These are phyloP conservation scores for Mrakia blollopis DNA, from an alignment of 768 basidiomycete species.

Conservation along the genomic window DNA sequence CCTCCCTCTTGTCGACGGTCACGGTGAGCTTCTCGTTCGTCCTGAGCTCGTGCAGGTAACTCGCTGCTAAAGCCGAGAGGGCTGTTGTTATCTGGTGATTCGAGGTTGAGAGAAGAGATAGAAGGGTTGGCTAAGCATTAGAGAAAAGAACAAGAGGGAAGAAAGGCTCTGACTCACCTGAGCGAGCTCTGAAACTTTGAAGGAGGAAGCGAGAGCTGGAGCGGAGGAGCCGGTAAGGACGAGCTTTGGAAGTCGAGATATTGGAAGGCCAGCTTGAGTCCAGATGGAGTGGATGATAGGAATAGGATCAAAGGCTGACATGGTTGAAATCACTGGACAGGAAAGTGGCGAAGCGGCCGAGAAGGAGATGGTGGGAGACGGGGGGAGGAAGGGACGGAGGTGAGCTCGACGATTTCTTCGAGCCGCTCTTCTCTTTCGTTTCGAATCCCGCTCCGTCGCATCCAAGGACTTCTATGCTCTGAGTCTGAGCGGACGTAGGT, in stretches of 20 bases:
- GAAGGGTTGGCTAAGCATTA: too few species aligned
- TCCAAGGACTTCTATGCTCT: too few species aligned
- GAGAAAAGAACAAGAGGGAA: background rate
- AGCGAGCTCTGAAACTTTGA: background rate
- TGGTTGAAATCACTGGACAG: background rate
- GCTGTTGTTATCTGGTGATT: conserved; percentile 4
- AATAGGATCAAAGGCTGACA: conserved; percentile 6
- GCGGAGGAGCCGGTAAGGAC: background rate
- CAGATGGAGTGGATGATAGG: conserved; percentile 5
- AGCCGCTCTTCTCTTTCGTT: too few species aligned
- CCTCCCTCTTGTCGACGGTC: conserved; percentile 4
- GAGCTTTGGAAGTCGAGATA: conserved; percentile 12
- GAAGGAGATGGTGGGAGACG: background rate
- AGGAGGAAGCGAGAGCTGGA: background rate
- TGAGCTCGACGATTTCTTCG: background rate
- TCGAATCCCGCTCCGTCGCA: too few species aligned
- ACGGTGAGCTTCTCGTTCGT: background rate
- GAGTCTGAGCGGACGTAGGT: too few species aligned
- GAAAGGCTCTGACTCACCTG: background rate
- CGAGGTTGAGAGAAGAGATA: too few species aligned
- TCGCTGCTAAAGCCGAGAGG: background rate
- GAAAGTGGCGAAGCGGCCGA: too few species aligned
- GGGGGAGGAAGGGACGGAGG: background rate
- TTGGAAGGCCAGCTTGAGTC: background rate
- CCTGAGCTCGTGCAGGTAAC: conserved; percentile 13